A percentile compares a stretch with the other conserved stretches of the same genome.
These are phyloP conservation scores for Trichophaea hybrida DNA, from an alignment of 2,329 filamentous ascomycete species.

Conservation along the genomic window DNA sequence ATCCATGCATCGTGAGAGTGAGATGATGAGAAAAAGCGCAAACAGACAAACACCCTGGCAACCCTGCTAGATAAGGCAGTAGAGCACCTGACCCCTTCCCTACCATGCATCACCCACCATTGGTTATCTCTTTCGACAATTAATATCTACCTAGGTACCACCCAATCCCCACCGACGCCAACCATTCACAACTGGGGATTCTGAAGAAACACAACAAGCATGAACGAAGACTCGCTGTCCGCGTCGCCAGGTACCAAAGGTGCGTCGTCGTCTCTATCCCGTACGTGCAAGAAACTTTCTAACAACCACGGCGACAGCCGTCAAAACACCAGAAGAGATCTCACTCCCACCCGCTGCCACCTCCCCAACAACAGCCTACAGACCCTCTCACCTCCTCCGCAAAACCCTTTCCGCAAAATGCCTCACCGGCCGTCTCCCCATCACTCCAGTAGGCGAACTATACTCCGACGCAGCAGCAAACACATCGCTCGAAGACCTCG, in stretches of 20 bases:
- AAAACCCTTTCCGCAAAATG: constrained; percentile 10
- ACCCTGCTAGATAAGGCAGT: no score
- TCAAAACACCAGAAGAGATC: not conserved
- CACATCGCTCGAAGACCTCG: not conserved
- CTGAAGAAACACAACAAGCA: no score
- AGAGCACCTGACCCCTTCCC: no score
- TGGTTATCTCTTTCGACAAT: no score
- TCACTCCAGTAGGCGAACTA: not conserved
- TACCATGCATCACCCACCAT: no score
- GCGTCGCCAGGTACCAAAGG: constrained; percentile 5
- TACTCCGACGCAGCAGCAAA: not conserved
- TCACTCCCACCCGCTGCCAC: not conserved
- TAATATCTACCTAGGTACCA: no score
- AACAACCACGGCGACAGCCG: not conserved
- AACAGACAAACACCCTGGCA: no score
- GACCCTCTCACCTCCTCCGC: constrained; percentile 5
- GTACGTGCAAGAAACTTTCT: not conserved
- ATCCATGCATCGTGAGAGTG: no score
- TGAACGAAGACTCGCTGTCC: not conserved
- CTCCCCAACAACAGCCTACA: not conserved
- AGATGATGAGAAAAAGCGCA: no score
- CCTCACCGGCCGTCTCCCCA: constrained; percentile 11
- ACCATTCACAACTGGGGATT: no score
- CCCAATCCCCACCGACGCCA: no score
- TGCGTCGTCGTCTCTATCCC: not conserved